Evolutionary conservation across 2,329 filamentous ascomycete genomes (phyloP), one percentile per base, ranked within the genome.

Genomic region (Cytospora piceae): DNA sequence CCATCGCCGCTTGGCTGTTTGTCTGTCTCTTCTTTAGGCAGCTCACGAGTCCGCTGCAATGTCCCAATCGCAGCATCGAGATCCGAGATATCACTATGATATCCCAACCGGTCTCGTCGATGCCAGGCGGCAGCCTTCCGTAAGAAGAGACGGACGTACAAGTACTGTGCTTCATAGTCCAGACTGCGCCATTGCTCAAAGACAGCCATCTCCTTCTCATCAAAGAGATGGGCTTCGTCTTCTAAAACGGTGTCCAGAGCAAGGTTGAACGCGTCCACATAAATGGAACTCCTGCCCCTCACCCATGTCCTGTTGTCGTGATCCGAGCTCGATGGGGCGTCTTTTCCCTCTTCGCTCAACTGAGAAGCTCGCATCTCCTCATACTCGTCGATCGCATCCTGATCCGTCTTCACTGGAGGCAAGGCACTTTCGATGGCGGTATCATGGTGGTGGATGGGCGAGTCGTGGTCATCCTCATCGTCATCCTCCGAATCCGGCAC

Each of bases 221-320:
- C 86, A 74, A 98, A 99, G 0, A 99, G 80, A 77, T 97, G 92
- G 0, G 86, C 85, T 77, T 99, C 95, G 65, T 98, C 92, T 58
- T 92, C 88, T 15, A 98, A 79, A 4, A 99, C 95, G 0, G 92
- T 97, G 66, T 94, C 89, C 58, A 99, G 80, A 2, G 94, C 93
- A 17, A 98, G 82, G 73, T 97, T 97, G 81, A 99, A 99, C 0
- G 95, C 95, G 78, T 99, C 95, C 22, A 97, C 93, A 72, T 99
- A 99, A 63, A 99, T 92, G 1, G 94, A 98, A 73, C 89, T 96
- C 74, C 87, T 89, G 0, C 93, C 92, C 72, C 84, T 87, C 5
- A 88, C 78, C 92, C 92, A 97, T 67, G 84, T 59, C 81, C 81
- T 75, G 20, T 73, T 69, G 64, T 75, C 69, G 60, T 87, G 79